Percentiles rank a stretch among this genome's conserved stretches.
Evolutionary conservation across 345 rosid species (phyloP).

Genomic region (Gynandropsis gynandra): DNA sequence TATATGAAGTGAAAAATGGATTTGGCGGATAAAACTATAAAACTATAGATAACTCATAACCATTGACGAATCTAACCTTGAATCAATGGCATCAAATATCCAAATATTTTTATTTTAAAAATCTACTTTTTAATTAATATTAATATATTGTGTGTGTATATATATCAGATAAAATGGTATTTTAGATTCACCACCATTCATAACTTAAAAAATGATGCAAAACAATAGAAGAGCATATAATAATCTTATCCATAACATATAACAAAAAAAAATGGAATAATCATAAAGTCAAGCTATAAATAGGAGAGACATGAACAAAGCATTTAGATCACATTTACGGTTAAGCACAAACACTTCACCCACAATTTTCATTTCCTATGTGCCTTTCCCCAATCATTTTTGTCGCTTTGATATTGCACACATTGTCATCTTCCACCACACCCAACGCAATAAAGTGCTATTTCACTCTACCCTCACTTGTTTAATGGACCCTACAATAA

Average conservation of each 20-base stretch:
- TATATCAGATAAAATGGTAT: too few species aligned
- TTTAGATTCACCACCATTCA: too few species aligned
- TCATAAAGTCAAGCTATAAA: constrained; percentile 4
- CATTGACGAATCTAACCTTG: too few species aligned
- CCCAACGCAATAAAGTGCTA: constrained; percentile 18
- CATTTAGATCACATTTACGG: background rate
- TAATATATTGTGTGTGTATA: too few species aligned
- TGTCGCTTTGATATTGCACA: constrained; percentile 18
- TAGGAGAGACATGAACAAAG: constrained; percentile 2
- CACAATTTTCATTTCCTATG: constrained; percentile 18
- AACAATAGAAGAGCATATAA: constrained; percentile 8
- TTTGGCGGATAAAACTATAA: too few species aligned
- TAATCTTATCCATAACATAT: constrained; percentile 20
- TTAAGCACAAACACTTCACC: constrained; percentile 25
- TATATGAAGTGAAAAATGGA: too few species aligned
- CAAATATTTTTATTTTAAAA: too few species aligned
- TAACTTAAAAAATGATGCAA: background rate
- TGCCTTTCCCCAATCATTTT: constrained; percentile 16
- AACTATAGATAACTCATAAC: too few species aligned
- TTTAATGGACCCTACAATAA: background rate
- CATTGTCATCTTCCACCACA: constrained; percentile 26
- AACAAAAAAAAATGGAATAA: constrained; percentile 15
- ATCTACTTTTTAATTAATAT: too few species aligned
- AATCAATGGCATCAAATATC: too few species aligned
- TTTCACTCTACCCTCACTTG: constrained; percentile 17